Evolutionary conservation across 164 flowering plant species (phyloP).

Genomic region (Platanus orientalis): DNA sequence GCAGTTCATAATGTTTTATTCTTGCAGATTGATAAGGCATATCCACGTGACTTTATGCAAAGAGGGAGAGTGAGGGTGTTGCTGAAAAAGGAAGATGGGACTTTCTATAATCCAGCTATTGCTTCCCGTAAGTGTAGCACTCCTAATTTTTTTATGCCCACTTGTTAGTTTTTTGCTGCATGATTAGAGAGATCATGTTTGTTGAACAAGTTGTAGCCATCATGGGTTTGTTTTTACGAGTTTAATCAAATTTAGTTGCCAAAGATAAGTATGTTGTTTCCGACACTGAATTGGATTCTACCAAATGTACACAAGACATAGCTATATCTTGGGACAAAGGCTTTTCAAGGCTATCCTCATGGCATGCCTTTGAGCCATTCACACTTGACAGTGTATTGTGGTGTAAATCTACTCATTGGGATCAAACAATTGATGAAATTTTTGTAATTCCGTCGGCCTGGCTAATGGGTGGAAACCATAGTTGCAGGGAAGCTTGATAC

Average conservation of each 20-base stretch:
- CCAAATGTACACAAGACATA: neutral
- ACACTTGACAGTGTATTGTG: no score
- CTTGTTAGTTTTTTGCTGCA: neutral
- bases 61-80: conserved; percentile 82
- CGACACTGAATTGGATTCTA: neutral
- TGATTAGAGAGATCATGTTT: neutral
- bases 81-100: conserved; percentile 81
- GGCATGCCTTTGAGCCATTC: no score
- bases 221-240: neutral
- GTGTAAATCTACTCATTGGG: no score
- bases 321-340: no score
- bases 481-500: no score
- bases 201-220: neutral
- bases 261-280: neutral
- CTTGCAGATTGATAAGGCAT: conserved; percentile 76
- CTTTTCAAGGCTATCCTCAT: no score
- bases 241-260: neutral
- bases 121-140: conserved; percentile 56
- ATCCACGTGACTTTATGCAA: conserved; percentile 94
- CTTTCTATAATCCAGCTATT: conserved; percentile 61
- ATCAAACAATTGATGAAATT: no score
- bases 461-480: no score
- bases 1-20: neutral
- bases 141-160: neutral
- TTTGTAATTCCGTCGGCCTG: no score